Evolutionary conservation across 1,139 yeast genomes (phyloP), one percentile per base, ranked within the genome.

Genomic region (Taphrina communis): DNA sequence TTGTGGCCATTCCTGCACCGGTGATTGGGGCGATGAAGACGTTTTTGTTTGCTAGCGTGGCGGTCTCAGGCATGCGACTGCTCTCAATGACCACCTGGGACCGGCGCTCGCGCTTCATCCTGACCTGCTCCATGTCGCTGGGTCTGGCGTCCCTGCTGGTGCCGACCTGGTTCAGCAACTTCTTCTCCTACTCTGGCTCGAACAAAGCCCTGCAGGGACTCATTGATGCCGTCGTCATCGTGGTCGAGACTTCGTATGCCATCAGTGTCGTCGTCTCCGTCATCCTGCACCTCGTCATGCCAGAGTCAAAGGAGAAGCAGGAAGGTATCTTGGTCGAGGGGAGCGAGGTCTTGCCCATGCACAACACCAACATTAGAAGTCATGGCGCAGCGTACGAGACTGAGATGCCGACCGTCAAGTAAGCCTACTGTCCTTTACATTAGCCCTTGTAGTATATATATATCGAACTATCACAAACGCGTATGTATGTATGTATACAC

Each of bases 21-120:
- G 94, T 91, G 36, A 82, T 91, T 71, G 97, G 97, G 69, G 97
- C 97, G 72, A 90, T 91, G 96, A 91, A 97, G 41, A 83, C 96
- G 5, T 92, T 91, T 81, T 81, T 92, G 71, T 92, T 90, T 83
- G 85, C 93, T 46, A 86, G 96, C 12, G 97, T 92, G 66, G 93
- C 96, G 0, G 94, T 90, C 52, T 89, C 96, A 1, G 97, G 97
- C 75, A 80, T 92, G 72, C 86, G 88, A 75, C 89, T 92, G 77
- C 89, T 91, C 73, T 81, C 95, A 21, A 82, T 87, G 69, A 75
- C 76, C 57, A 88, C 88, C 68, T 90, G 91, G 80, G 88, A 94
- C 19, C 86, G 97, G 81, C 85, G 97, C 79, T 96, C 91, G 78
- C 82, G 97, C 74, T 89, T 92, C 76, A 86, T 92, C 59, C 83